A percentile compares a stretch with the other conserved stretches of the same genome.
These are phyloP conservation scores for Suhomyces terraborum DNA, from an alignment of 1,139 yeast genomes.

Conservation along the genomic window DNA sequence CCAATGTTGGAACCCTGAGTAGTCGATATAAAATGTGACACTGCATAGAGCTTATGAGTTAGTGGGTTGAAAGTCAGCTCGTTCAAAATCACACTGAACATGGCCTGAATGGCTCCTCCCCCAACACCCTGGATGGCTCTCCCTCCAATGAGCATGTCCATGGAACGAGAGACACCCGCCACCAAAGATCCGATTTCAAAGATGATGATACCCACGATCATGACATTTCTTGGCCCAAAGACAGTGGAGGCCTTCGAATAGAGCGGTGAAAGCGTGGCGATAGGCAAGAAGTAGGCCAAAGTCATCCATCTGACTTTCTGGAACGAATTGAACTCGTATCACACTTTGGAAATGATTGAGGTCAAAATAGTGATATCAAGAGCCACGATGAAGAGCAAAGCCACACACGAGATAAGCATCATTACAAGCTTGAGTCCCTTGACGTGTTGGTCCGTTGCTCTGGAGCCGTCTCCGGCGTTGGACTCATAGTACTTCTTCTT, in stretches of 20 bases:
- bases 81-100: conserved; percentile 59
- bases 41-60: conserved; percentile 50
- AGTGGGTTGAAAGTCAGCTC: conserved; percentile 62
- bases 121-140: conserved; percentile 74
- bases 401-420: conserved; percentile 48
- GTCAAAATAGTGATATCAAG: conserved; percentile 69
- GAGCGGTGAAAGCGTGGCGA: conserved; percentile 57
- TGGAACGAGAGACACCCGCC: conserved; percentile 55
- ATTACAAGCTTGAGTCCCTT: conserved; percentile 43
- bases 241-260: conserved; percentile 65
- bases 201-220: conserved; percentile 51
- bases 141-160: conserved; percentile 68
- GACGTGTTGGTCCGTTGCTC: conserved; percentile 49
- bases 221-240: conserved; percentile 58
- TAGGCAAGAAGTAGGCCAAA: conserved; percentile 60
- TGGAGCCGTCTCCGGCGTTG: conserved; percentile 62
- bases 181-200: conserved; percentile 67
- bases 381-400: conserved; percentile 60
- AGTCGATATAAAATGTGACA: conserved; percentile 56
- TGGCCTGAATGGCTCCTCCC: conserved; percentile 67
- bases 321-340: conserved; percentile 53
- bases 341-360: conserved; percentile 58
- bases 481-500: conserved; percentile 34
- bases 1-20: conserved; percentile 69
- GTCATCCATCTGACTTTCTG: conserved; percentile 63